A percentile compares a stretch with the other conserved stretches of the same genome.
These are phyloP conservation scores for Torulaspora maleeae DNA, from an alignment of 805 yeast genomes.

Conservation along the genomic window DNA sequence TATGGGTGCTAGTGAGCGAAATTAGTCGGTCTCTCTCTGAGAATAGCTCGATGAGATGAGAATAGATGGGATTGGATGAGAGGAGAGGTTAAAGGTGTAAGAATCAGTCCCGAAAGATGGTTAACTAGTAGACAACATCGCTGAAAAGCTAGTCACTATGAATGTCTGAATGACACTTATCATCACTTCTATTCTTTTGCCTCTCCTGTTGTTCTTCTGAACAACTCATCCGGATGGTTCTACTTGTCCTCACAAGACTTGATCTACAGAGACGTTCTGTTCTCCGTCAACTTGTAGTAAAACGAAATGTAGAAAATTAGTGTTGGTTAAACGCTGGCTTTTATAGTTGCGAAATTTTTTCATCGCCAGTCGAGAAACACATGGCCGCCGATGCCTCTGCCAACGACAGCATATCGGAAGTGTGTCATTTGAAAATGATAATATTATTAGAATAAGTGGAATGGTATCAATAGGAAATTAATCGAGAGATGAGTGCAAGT, in stretches of 20 bases:
- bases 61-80: neutral
- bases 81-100: slow-evolving; percentile 2
- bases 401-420: neutral
- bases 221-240: neutral
- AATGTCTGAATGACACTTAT: slow-evolving; percentile 34
- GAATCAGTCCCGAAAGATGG: slow-evolving; percentile 42
- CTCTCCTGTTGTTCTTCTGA: slow-evolving; percentile 1
- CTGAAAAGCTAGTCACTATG: slow-evolving; percentile 36
- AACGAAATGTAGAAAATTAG: too few species aligned
- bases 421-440: neutral
- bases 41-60: neutral
- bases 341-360: slow-evolving; percentile 5
- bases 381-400: too few species aligned
- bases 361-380: neutral
- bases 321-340: too few species aligned
- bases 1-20: neutral
- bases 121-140: slow-evolving; percentile 38
- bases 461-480: neutral
- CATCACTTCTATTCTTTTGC: slow-evolving; percentile 30
- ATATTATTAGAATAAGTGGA: neutral
- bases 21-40: neutral
- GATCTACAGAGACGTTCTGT: too few species aligned
- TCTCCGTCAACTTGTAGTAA: neutral
- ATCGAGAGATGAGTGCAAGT: slow-evolving; percentile 9
- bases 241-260: neutral